These are phyloP conservation scores for Stephanodiscus minutulus DNA, from an alignment of 108 stramenopile genomes.

Conservation along the genomic window DNA sequence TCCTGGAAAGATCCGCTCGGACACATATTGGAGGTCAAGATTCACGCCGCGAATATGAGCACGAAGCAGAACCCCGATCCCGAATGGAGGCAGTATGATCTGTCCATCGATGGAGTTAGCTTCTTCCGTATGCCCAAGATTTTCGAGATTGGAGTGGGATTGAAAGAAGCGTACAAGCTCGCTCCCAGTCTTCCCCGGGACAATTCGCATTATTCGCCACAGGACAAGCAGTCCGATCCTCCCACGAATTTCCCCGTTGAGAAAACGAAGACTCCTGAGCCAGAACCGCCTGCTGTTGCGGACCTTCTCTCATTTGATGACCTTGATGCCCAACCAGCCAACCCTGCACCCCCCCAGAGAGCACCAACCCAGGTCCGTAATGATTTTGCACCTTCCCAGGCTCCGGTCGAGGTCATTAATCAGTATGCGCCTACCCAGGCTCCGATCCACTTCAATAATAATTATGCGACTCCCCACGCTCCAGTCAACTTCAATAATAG, in stretches of 20 bases:
- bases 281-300: constrained; percentile 26
- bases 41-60: constrained; percentile 32
- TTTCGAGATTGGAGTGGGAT: constrained; percentile 35
- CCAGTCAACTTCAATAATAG: neutral
- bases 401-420: neutral
- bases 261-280: neutral
- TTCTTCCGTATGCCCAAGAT: constrained; percentile 44
- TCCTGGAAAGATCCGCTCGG: constrained; percentile 53
- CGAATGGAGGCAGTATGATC: constrained; percentile 50
- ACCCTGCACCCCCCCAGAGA: constrained; percentile 10
- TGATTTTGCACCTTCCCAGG: constrained; percentile 7
- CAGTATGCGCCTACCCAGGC: too few relatives aligned
- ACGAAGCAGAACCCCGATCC: constrained; percentile 33
- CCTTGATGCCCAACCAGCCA: constrained; percentile 2
- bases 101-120: constrained; percentile 45
- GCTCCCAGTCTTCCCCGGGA: neutral
- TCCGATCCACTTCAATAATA: neutral
- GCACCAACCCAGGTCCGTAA: neutral
- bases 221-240: neutral
- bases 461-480: constrained; percentile 7
- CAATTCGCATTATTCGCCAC: neutral
- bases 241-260: neutral
- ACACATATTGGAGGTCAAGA: constrained; percentile 20
- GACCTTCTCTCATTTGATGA: constrained; percentile 50
- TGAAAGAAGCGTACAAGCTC: constrained; percentile 1